Evolutionary conservation across 495 filamentous ascomycete species (phyloP), one percentile per base, ranked within the genome.

Genomic region (Usnea hakonensis): DNA sequence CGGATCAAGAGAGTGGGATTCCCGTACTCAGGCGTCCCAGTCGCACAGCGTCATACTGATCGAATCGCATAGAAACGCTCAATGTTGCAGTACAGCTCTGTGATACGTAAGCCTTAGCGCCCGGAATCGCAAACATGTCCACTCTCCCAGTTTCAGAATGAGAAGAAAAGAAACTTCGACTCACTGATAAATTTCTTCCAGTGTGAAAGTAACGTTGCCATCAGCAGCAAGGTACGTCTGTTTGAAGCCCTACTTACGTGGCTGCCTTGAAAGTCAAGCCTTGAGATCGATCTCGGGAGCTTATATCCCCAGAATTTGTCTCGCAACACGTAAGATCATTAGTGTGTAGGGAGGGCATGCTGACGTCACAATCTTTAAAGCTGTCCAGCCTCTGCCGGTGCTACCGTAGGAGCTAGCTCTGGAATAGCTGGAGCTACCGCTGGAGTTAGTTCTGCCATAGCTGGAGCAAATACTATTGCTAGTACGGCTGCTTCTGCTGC

Each of bases 1-100:
- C 71, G 0, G 86, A 89, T 43, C 82, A 89, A 70, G 43, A 80
- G 28, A 70, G 85, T 87, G 77, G 43, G 76, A 11, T 11, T 40
- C 36, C 40, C 43, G 4, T 11, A 26, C 61, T 0, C 23, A 32
- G 2, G 50, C 33, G 54, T 37, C n/a, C 26, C 48, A 10, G 28
- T 59, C 10, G 57, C 38, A 9, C 8, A 35, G 11, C 36, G 56
- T 30, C 21, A 26, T 43, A 19, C 35, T 65, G 28, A 64, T 52
- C 53, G 35, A 5, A 19, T 43, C 8, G 19, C 54, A 37, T 62
- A 85, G 80, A 70, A n/a, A 81, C 77, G 16, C 72, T 84, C 63
- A 64, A 80, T 28, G 78, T 78, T 55, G 79, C 81, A 43, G 65
- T 74, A 50, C 57, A 73, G 1, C 71, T 87, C 63, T 88, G 85